Evolutionary conservation across 768 basidiomycete species (phyloP), one percentile per base, ranked within the genome.

Genomic region (Lactarius quietus): DNA sequence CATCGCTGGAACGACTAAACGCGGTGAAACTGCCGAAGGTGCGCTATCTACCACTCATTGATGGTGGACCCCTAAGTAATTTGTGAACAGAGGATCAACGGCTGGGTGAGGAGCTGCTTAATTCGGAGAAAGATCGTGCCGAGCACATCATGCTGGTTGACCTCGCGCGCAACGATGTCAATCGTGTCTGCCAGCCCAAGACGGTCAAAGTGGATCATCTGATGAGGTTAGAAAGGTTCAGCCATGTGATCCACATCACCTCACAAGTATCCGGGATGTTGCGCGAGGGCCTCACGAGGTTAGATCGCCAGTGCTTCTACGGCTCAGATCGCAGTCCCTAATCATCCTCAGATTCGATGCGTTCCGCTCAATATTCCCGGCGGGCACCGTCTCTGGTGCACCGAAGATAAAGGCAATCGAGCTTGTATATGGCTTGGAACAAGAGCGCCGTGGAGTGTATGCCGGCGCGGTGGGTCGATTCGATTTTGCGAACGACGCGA

Each of bases 61-160:
- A 48, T 23, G 28, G 23, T 38, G 62, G 59, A 36, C 52, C 57
- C 69, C 64, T 17, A 29, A 41, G 10, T 9, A 43, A 52, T 57
- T 43, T 43, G 59, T 61, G 35, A 18, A n/a, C 73, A 98, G 97
- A 99, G 90, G 97, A 99, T 74, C 85, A 85, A 64, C 78, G 80
- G 66, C 80, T 98, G 7, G 89, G 90, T 10, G 81, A 85, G 18
- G 84, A 86, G 39, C 82, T 99, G 17, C 77, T 87, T 36, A 82
- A 85, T 28, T 97, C 94, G 0, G 92, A 92, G 71, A 99, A 99
- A 76, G 97, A 99, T 73, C 84, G 93, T 35, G 95, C 97, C 48
- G 97, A 99, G 74, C 96, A 99, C 74, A 94, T 98, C 75, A 98
- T 98, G 97, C 86, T 99, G 63, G 93, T 98, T 62, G 97, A 99